A percentile compares a stretch with the other conserved stretches of the same genome.
Evolutionary conservation across 2,329 filamentous ascomycete species (phyloP).

Genomic region (Coniella lustricola): DNA sequence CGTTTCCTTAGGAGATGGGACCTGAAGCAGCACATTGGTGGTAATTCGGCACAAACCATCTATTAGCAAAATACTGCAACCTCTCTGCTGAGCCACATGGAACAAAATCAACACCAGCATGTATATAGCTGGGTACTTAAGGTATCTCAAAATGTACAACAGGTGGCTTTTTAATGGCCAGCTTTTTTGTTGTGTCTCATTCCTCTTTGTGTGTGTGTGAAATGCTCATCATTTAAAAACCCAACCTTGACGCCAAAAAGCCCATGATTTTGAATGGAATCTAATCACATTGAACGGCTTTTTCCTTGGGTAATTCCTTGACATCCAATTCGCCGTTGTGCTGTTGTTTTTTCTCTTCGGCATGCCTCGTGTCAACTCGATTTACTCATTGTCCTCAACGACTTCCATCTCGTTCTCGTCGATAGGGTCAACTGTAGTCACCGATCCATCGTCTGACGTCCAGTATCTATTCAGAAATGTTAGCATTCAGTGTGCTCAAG

Average conservation of each 20-base stretch:
- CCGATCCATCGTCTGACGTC: slow-evolving; percentile 50
- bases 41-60: background rate
- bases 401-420: slow-evolving; percentile 24
- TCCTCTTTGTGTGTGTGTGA: background rate
- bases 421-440: slow-evolving; percentile 46
- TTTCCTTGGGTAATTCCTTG: too few relatives aligned
- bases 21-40: background rate
- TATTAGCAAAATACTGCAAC: background rate
- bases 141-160: background rate
- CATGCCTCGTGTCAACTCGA: too few relatives aligned
- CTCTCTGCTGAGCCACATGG: background rate
- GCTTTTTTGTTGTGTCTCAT: background rate
- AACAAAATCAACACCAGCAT: background rate
- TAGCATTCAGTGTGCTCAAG: slow-evolving; percentile 10
- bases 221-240: slow-evolving; percentile 3
- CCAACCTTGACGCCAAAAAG: too few relatives aligned
- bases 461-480: slow-evolving; percentile 44
- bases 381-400: slow-evolving; percentile 22
- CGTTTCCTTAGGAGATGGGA: background rate
- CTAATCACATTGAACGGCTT: too few relatives aligned
- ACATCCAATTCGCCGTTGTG: too few relatives aligned
- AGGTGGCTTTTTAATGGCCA: background rate
- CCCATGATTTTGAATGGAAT: slow-evolving; percentile 1
- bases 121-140: background rate
- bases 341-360: too few relatives aligned